Evolutionary conservation across 257 asterid genomes (phyloP).

Genomic region (Solanum appendiculatum): DNA sequence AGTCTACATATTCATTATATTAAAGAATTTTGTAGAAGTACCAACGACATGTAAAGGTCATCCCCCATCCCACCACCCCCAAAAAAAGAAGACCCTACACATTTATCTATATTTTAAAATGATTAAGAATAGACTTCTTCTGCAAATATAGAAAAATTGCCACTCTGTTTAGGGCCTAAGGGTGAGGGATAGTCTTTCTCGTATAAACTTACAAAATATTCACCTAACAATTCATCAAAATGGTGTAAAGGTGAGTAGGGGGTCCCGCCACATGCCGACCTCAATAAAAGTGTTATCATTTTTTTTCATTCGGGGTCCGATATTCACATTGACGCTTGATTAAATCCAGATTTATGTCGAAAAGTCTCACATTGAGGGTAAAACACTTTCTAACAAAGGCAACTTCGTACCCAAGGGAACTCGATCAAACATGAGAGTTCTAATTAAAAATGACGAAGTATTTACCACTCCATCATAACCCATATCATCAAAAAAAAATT

Average conservation of each 20-base stretch:
- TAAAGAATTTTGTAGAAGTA: background rate
- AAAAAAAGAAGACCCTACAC: background rate
- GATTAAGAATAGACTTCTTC: background rate
- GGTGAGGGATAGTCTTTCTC: background rate
- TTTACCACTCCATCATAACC: fast-evolving
- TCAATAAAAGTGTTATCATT: background rate
- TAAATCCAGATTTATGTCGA: fast-evolving
- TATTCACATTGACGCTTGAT: too few species aligned
- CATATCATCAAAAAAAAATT: too few species aligned
- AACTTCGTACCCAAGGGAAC: too few species aligned
- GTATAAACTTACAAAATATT: background rate
- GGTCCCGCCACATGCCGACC: slow-evolving; percentile 17
- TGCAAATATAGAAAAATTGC: background rate
- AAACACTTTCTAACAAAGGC: fast-evolving
- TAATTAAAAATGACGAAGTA: too few species aligned
- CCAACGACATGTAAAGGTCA: background rate
- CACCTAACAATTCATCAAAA: slow-evolving; percentile 15
- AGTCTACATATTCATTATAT: background rate
- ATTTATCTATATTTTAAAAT: background rate
- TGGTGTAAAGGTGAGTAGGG: background rate
- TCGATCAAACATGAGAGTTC: too few species aligned
- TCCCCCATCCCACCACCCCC: background rate
- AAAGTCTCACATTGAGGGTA: too few species aligned
- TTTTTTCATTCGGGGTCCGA: fast-evolving
- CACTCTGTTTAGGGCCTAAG: too few species aligned